These are phyloP conservation scores for Neurospora sp. DNA, from an alignment of 495 filamentous ascomycete genomes.

Conservation along the genomic window DNA sequence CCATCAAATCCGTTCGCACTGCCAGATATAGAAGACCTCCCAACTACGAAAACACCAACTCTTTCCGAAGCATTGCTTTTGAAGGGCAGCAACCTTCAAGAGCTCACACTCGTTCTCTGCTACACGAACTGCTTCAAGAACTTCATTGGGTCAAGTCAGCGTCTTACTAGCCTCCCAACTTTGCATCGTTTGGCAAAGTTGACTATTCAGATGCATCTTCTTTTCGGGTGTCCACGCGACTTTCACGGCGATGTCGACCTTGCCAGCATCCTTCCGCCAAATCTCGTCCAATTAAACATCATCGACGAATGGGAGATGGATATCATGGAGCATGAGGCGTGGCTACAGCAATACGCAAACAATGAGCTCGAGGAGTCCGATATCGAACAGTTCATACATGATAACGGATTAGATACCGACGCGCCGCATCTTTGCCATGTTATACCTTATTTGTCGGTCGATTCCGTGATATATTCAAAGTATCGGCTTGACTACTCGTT, in stretches of 20 bases:
- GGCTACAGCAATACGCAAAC: neutral
- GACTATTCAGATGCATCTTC: neutral
- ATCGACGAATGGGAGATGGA: slow-evolving; percentile 1
- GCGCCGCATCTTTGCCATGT: too few relatives aligned
- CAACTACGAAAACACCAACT: neutral
- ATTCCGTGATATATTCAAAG: too few relatives aligned
- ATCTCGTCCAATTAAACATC: neutral
- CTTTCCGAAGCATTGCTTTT: neutral
- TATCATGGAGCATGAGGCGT: neutral
- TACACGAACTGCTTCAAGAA: neutral
- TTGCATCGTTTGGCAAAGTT: neutral
- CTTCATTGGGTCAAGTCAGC: neutral
- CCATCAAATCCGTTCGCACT: fast-evolving
- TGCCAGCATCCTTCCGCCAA: neutral
- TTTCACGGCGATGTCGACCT: neutral
- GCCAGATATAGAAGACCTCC: fast-evolving
- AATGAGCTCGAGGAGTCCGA: too few relatives aligned
- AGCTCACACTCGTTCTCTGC: neutral
- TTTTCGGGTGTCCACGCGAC: neutral
- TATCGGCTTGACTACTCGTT: too few relatives aligned
- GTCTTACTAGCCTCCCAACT: neutral
- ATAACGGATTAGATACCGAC: too few relatives aligned
- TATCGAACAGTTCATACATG: too few relatives aligned
- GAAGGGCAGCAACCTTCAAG: neutral
- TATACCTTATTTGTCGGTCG: too few relatives aligned